Conservation (phyloP, 2,329 filamentous ascomycete species). For the Westerdykella ornata region DNA sequence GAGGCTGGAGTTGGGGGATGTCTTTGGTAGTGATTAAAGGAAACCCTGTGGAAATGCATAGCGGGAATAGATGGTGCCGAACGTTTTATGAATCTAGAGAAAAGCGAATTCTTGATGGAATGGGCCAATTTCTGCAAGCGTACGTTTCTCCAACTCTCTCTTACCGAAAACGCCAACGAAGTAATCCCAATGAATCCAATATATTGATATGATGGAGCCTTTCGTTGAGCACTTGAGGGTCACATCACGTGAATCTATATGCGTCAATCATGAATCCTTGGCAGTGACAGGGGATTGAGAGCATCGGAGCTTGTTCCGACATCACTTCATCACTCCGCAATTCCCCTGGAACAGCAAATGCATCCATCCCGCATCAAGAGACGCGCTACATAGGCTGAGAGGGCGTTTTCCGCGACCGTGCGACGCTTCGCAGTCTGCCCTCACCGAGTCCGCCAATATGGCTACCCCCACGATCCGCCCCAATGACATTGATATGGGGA, state of each 20-base stretch:
- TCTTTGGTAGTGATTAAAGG: neutral
- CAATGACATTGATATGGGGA: constrained; percentile 29
- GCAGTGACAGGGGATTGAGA: constrained; percentile 3
- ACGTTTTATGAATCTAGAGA: neutral
- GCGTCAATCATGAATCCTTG: constrained; percentile 3
- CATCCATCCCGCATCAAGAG: constrained; percentile 9
- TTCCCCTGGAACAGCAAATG: constrained; percentile 12
- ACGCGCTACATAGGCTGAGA: constrained; percentile 1
- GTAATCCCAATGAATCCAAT: too few species aligned
- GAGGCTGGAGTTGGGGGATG: constrained; percentile 72
- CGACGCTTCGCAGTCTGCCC: too few species aligned
- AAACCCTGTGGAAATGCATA: neutral
- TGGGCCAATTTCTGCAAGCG: too few species aligned
- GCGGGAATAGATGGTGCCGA: neutral
- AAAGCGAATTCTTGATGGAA: neutral
- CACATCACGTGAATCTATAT: neutral
- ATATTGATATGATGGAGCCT: too few species aligned
- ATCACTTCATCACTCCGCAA: constrained; percentile 24
- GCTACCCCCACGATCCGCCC: constrained; percentile 32
- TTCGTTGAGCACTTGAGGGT: too few species aligned
- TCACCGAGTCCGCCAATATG: constrained; percentile 18
- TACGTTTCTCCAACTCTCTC: too few species aligned
- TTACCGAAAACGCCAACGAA: too few species aligned
- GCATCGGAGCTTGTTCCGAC: constrained; percentile 19
- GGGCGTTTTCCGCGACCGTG: neutral